Evolutionary conservation across 164 flowering plant genomes (phyloP).

Genomic region (Vitis vinifera): DNA sequence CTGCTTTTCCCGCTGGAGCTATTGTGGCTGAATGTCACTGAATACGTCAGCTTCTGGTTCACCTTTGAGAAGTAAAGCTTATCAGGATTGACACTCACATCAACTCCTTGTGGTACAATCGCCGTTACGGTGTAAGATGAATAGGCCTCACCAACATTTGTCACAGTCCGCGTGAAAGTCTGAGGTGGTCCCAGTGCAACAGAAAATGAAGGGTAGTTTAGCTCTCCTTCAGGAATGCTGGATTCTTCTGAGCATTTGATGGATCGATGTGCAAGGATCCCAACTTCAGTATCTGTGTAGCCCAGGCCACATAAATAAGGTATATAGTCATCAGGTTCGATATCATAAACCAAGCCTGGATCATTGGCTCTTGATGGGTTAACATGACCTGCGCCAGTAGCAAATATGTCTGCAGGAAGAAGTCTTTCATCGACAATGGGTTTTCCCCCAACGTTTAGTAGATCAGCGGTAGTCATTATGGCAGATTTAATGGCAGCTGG

Average conservation of each 20-base stretch:
- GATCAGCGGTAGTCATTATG: slow-evolving; percentile 46
- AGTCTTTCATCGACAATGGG: slow-evolving; percentile 35
- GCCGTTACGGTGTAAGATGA: slow-evolving; percentile 27
- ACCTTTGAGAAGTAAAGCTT: slow-evolving; percentile 28
- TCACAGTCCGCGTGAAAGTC: slow-evolving; percentile 36
- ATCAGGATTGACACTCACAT: slow-evolving; percentile 26
- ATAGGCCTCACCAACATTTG: slow-evolving; percentile 39
- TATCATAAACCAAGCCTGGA: slow-evolving; percentile 50
- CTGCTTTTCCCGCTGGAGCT: not conserved
- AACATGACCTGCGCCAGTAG: slow-evolving; percentile 55
- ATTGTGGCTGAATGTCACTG: slow-evolving; percentile 24
- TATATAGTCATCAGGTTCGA: slow-evolving; percentile 41
- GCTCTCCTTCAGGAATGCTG: slow-evolving; percentile 31
- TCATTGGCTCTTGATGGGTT: slow-evolving; percentile 42
- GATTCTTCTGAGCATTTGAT: slow-evolving; percentile 22
- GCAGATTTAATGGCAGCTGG: slow-evolving; percentile 55
- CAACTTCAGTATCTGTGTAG: slow-evolving; percentile 32
- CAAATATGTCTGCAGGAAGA: slow-evolving; percentile 32
- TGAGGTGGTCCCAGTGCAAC: slow-evolving; percentile 20
- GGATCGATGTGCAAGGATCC: slow-evolving; percentile 13
- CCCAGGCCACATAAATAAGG: slow-evolving; percentile 54
- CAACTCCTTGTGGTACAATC: slow-evolving; percentile 29
- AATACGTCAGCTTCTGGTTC: slow-evolving; percentile 28
- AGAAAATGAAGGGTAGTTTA: slow-evolving; percentile 49
- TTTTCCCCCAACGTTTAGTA: slow-evolving; percentile 7